Percentiles rank a stretch among this genome's conserved stretches.
Conservation (phyloP, 352 stramenopile species). For the Globisporangium uncinulatum region DNA sequence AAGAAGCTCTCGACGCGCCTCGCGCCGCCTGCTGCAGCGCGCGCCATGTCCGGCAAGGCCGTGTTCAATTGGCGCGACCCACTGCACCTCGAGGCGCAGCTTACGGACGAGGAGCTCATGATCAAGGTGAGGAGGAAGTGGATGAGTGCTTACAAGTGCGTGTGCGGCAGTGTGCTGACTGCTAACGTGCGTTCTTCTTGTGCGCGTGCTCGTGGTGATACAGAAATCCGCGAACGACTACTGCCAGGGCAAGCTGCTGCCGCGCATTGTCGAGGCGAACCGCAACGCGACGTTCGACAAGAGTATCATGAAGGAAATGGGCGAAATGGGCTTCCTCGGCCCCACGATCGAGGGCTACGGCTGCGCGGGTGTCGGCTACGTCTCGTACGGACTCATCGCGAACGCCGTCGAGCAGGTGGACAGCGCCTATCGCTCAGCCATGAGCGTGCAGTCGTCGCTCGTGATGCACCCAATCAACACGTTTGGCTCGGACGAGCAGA, state of each 20-base stretch:
- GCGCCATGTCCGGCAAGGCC: conserved; percentile 41
- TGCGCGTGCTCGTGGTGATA: not conserved
- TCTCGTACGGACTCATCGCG: conserved; percentile 96
- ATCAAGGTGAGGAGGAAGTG: conserved; percentile 58
- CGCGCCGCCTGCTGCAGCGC: conserved; percentile 21
- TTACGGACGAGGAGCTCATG: conserved; percentile 90
- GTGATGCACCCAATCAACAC: conserved; percentile 99
- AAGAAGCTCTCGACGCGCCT: conserved; percentile 18
- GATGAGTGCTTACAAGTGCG: not conserved
- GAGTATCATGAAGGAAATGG: conserved; percentile 93
- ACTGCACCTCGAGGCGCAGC: conserved; percentile 60
- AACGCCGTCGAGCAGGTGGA: conserved; percentile 96
- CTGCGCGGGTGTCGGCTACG: conserved; percentile 92
- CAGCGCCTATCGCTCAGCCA: conserved; percentile 95
- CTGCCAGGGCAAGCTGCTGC: conserved; percentile 92
- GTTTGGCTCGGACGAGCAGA: conserved; percentile 95
- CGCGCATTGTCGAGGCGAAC: conserved; percentile 92
- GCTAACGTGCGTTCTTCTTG: not conserved
- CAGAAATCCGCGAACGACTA: conserved; percentile 91
- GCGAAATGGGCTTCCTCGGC: conserved; percentile 92
- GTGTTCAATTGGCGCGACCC: conserved; percentile 83
- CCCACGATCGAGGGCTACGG: conserved; percentile 94
- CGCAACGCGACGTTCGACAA: conserved; percentile 93
- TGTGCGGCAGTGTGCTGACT: not conserved
- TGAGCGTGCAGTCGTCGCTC: conserved; percentile 96